Conservation (phyloP, 2,329 filamentous ascomycete genomes). For the Scedosporium aurantiacum region DNA sequence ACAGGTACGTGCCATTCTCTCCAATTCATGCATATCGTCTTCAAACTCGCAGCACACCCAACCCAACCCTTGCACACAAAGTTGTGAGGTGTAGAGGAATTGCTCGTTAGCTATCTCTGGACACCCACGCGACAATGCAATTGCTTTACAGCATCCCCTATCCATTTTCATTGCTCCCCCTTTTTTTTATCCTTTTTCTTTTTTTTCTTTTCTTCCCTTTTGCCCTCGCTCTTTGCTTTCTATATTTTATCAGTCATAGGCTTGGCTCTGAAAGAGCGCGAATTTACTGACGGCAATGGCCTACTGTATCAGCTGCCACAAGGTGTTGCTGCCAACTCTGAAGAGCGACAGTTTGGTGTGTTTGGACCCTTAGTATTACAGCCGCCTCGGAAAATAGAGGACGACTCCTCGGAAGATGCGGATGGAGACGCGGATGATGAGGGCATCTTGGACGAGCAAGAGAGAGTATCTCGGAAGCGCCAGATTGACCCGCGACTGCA, state of each 20-base stretch:
- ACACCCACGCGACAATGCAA: neutral
- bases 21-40: neutral
- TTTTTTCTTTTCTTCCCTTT: too few relatives aligned
- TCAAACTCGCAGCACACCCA: neutral
- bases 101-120: neutral
- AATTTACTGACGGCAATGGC: conserved; percentile 2
- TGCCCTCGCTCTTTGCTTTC: neutral
- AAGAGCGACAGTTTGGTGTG: conserved; percentile 38
- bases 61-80: neutral
- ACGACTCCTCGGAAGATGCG: conserved; percentile 26
- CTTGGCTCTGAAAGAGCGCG: neutral
- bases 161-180: neutral
- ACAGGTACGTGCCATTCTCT: conserved; percentile 30
- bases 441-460: conserved; percentile 27
- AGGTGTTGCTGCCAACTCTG: conserved; percentile 34
- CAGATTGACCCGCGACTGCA: conserved; percentile 30
- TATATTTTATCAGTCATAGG: neutral
- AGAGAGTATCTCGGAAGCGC: conserved; percentile 37
- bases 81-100: neutral
- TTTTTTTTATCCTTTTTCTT: too few relatives aligned
- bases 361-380: conserved; percentile 44
- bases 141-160: neutral
- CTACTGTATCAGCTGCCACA: conserved; percentile 31
- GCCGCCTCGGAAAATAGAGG: conserved; percentile 27
- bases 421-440: conserved; percentile 24